Base-by-base conservation (phyloP, 202 grass and related monocot genomes). In the Elaeis oleifera region DNA sequence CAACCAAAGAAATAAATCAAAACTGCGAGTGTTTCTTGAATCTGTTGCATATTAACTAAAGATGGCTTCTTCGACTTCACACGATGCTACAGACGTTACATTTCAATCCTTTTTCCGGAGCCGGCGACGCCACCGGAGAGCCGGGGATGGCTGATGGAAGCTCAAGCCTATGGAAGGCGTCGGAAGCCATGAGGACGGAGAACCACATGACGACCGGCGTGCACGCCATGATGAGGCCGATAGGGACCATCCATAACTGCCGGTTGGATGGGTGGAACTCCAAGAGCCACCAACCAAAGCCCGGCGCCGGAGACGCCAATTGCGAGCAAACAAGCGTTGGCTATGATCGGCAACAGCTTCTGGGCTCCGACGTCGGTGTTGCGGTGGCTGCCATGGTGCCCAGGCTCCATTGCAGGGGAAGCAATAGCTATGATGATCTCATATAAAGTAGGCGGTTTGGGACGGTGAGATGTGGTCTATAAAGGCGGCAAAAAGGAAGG, bases 171-270 rank as follows among this genome's bases (percentile, higher is more conserved):
- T 44, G 8, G 36, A 14, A 13, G 36, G 76, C 7, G n/a, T 71
- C 21, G 27, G 84, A 89, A 70, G 70, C 51, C 27, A 56, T 20
- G 20, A 20, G 44, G 28, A 89, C 66, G 1, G 90, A 78, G 57
- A 74, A 49, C 62, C 70, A 86, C 68, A 95, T 73, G 60, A 86
- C 8, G 23, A 61, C 21, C 32, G 90, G 82, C 13, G 90, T 95
- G 61, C 85, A 65, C 6, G 78, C 80, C 52, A 89, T 69, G 44
- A 95, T 54, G 67, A 95, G 80, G 31, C 90, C 79, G 28, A 81
- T 8, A 16, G 90, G 85, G 48, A 95, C 90, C 90, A 86, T 89
- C 90, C 90, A 95, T 1, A 89, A 71, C 23, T 67, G 79, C 17
- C 60, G 68, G 68, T 89, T 83, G 0, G 79, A 60, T 5, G 82